These are phyloP conservation scores for Sporothrix globosa DNA, from an alignment of 2,329 filamentous ascomycete genomes.

Conservation along the genomic window DNA sequence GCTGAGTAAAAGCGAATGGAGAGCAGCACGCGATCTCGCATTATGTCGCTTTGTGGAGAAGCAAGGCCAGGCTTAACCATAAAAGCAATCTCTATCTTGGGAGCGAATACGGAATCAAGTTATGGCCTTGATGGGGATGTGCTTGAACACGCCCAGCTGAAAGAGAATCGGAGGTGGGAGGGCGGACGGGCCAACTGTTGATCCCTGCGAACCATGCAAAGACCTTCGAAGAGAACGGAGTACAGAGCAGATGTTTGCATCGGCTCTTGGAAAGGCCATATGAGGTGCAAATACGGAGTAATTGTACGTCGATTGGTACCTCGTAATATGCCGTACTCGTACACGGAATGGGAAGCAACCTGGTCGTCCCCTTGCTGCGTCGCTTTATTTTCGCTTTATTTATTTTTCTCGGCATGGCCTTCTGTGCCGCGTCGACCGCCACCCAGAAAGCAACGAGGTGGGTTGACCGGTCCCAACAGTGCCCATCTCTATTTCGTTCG, in stretches of 20 bases:
- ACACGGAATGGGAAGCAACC: background rate
- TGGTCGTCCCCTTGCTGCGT: background rate
- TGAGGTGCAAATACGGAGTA: background rate
- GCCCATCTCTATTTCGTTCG: slow-evolving; percentile 5
- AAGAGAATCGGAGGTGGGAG: slow-evolving; percentile 6
- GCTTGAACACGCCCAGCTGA: slow-evolving; percentile 14
- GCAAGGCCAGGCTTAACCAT: background rate
- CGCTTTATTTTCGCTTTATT: slow-evolving; percentile 28
- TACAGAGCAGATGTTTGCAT: background rate
- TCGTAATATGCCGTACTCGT: background rate
- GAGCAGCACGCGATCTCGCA: slow-evolving; percentile 29
- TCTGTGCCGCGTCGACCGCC: slow-evolving; percentile 25
- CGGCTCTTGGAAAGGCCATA: background rate
- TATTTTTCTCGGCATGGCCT: slow-evolving; percentile 12
- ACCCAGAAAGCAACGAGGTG: slow-evolving; percentile 7
- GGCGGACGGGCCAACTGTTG: slow-evolving; percentile 27
- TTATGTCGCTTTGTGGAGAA: slow-evolving; percentile 26
- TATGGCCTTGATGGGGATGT: background rate
- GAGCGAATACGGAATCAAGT: background rate
- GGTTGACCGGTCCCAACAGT: slow-evolving; percentile 19
- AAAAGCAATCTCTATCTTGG: background rate
- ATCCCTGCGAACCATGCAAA: slow-evolving; percentile 26
- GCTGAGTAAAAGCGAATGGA: slow-evolving; percentile 9
- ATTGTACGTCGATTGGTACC: too few relatives aligned
- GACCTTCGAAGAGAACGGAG: background rate